A percentile compares a stretch with the other conserved stretches of the same genome.
phyloP scores from a whole-genome alignment of 148 eudicot genomes.

The Spergularia bocconei region DNA sequence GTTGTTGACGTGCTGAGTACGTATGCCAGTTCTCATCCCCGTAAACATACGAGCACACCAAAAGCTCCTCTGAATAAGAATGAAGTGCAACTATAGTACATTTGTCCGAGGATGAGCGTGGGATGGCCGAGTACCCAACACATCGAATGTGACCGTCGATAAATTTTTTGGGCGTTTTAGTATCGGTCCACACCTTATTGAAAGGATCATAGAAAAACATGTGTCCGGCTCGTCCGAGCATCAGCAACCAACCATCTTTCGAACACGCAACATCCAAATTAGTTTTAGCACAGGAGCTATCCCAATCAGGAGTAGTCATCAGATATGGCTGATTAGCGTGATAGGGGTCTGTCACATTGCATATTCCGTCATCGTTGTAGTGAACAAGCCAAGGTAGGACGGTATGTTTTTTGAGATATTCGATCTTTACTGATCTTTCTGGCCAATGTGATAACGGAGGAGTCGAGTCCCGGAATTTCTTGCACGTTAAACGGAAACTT shows the following conservation, averaged over 20 bases:
- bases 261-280: neutral
- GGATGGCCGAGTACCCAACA: neutral
- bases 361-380: neutral
- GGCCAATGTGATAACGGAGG: neutral
- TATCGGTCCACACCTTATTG: neutral
- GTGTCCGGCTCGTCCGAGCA: neutral
- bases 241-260: neutral
- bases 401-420: neutral
- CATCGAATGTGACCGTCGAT: neutral
- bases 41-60: neutral
- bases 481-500: neutral
- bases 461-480: neutral
- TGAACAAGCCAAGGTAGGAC: neutral
- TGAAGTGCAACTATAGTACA: neutral
- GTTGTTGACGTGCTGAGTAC: too few species aligned
- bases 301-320: constrained; percentile 8
- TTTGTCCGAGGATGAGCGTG: neutral
- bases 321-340: neutral
- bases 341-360: neutral
- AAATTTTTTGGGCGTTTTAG: neutral
- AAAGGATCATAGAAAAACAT: neutral
- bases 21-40: neutral
- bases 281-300: neutral
- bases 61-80: too few species aligned
- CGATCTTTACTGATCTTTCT: neutral